These are phyloP conservation scores for Amphicarpaea edgeworthii DNA, from an alignment of 306 rosid genomes.

Conservation along the genomic window DNA sequence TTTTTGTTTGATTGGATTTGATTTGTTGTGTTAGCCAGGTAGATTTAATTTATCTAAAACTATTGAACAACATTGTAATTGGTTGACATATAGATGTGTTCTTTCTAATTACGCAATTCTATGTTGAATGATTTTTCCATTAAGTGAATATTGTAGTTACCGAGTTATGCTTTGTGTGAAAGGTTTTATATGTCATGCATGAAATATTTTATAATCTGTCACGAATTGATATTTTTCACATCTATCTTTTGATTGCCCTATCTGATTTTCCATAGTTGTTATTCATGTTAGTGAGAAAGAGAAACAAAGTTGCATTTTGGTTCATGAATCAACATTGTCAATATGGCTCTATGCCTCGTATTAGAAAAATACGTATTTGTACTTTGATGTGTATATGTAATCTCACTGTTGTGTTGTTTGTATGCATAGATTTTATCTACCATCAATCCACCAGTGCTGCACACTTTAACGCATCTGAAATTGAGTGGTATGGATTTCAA, in stretches of 20 bases:
- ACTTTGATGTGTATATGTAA: not conserved
- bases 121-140: not conserved
- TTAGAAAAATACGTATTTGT: not conserved
- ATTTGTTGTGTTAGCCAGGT: not conserved
- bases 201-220: not conserved
- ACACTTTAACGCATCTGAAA: not conserved
- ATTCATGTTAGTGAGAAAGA: not conserved
- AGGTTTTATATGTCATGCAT: not conserved
- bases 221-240: not conserved
- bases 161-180: not conserved
- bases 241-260: not conserved
- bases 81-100: not conserved
- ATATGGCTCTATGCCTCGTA: not conserved
- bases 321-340: too few species aligned
- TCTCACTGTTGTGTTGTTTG: conserved; percentile 12
- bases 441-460: not conserved
- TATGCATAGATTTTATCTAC: not conserved
- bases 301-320: too few species aligned
- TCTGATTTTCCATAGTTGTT: not conserved
- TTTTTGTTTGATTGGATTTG: not conserved
- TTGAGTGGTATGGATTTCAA: conserved; percentile 7
- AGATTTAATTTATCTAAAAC: too few species aligned
- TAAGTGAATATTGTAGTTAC: not conserved
- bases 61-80: not conserved
- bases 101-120: not conserved